Conservation (phyloP, 306 rosid species). For the Hippophae rhamnoides region DNA sequence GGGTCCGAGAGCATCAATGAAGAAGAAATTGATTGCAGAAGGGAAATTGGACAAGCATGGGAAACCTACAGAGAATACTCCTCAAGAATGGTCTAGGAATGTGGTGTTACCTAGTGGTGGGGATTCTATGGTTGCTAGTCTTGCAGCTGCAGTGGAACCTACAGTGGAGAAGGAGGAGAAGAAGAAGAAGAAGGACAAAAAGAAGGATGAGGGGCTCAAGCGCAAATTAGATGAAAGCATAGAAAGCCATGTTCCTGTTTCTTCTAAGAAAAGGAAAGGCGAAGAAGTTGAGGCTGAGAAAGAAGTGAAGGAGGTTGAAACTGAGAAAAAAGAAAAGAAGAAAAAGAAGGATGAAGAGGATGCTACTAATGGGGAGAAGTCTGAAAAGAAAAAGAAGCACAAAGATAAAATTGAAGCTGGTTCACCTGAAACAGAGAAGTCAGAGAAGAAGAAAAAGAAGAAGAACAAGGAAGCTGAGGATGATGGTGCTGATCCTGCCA, state of each 20-base stretch:
- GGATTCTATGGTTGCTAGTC: conserved; percentile 45
- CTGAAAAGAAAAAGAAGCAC: conserved; percentile 26
- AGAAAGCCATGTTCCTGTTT: conserved; percentile 19
- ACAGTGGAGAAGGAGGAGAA: conserved; percentile 4
- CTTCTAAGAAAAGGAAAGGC: conserved; percentile 46
- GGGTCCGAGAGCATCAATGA: conserved; percentile 76
- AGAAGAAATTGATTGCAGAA: conserved; percentile 54
- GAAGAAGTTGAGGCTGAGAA: conserved; percentile 26
- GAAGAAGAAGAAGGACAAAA: conserved; percentile 17
- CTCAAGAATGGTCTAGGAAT: conserved; percentile 64
- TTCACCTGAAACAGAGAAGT: conserved; percentile 39
- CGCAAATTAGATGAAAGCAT: conserved; percentile 35
- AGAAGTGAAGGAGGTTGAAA: conserved; percentile 26
- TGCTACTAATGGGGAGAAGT: conserved; percentile 32
- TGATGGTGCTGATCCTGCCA: conserved; percentile 2
- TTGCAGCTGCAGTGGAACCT: conserved; percentile 42
- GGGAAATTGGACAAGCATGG: conserved; percentile 76
- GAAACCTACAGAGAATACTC: conserved; percentile 56
- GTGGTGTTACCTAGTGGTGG: conserved; percentile 52
- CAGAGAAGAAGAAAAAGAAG: conserved; percentile 71
- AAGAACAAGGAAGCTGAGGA: conserved; percentile 46
- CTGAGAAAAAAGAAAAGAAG: conserved; percentile 33
- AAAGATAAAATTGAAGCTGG: conserved; percentile 32
- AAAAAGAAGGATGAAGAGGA: conserved; percentile 47
- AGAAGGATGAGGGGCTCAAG: conserved; percentile 30